Percentiles rank a stretch among this genome's conserved stretches.
Evolutionary conservation across 2,329 filamentous ascomycete genomes (phyloP).

Genomic region (Fusarium austroafricanum): DNA sequence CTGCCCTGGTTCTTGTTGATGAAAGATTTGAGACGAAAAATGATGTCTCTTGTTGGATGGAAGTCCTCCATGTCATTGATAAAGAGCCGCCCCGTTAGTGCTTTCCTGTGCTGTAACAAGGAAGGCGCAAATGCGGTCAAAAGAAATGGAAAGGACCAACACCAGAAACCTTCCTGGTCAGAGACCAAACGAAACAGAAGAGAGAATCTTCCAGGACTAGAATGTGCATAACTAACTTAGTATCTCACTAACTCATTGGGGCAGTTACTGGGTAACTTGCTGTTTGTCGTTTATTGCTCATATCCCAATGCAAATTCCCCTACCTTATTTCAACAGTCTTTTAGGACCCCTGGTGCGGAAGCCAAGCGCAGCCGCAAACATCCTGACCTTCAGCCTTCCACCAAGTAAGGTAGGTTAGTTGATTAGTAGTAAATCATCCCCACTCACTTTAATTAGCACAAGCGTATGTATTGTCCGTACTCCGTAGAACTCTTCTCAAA

Average conservation of each 20-base stretch:
- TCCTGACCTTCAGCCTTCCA: neutral
- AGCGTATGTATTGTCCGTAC: neutral
- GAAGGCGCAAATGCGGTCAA: conserved; percentile 1
- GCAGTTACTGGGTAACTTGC: neutral
- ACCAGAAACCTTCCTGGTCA: conserved; percentile 4
- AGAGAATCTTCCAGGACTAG: neutral
- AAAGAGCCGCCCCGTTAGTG: neutral
- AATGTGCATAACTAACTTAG: neutral
- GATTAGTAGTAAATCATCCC: neutral
- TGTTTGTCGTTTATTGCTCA: too few species aligned
- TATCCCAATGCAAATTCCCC: too few species aligned
- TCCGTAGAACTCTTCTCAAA: conserved; percentile 8
- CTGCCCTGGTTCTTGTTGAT: neutral
- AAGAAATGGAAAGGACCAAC: conserved; percentile 10
- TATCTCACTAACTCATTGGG: neutral
- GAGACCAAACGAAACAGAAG: neutral
- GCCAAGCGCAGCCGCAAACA: conserved; percentile 30
- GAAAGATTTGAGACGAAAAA: conserved; percentile 1
- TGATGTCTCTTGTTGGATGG: neutral
- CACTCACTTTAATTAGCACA: conserved; percentile 29
- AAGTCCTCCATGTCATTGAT: neutral
- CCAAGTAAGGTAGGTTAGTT: too few species aligned
- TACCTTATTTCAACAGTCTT: too few species aligned
- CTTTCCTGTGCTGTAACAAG: neutral
- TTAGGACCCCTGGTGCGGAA: conserved; percentile 7